A percentile compares a stretch with the other conserved stretches of the same genome.
Evolutionary conservation across 1,284 basidiomycete genomes (phyloP).

Genomic region (Cryptococcus hybrid): DNA sequence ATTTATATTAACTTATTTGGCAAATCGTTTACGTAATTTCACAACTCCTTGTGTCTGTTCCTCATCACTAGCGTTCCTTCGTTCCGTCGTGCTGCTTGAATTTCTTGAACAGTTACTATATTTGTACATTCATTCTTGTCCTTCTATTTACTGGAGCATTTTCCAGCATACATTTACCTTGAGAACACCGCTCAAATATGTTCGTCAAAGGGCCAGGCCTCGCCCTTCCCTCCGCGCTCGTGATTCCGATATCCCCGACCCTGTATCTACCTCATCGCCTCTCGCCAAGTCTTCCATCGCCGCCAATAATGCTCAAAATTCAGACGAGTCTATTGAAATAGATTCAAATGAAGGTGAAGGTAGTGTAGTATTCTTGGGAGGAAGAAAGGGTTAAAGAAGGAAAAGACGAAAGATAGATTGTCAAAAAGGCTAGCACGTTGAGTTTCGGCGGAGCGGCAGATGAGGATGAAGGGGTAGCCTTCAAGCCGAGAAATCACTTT

Average conservation of each 20-base stretch:
- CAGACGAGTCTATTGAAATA: conserved; percentile 10
- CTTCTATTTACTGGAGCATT: no score
- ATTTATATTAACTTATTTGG: no score
- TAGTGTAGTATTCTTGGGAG: conserved; percentile 32
- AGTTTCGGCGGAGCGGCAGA: conserved; percentile 72
- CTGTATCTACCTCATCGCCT: conserved; percentile 22
- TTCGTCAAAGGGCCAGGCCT: conserved; percentile 46
- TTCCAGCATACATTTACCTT: no score
- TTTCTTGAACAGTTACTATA: background rate
- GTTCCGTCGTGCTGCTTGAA: background rate
- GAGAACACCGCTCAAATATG: conserved; percentile 16
- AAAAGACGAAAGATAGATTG: conserved; percentile 54
- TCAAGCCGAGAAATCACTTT: conserved; percentile 50
- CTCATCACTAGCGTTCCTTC: no score
- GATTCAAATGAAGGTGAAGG: conserved; percentile 20
- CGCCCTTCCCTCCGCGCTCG: conserved; percentile 37
- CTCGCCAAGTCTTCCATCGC: conserved; percentile 25
- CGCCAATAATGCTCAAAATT: conserved; percentile 15
- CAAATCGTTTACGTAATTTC: no score
- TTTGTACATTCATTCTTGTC: no score
- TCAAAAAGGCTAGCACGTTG: conserved; percentile 50
- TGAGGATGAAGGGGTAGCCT: conserved; percentile 25
- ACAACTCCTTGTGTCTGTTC: no score
- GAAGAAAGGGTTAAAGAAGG: conserved; percentile 43
- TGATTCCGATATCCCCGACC: conserved; percentile 30